Evolutionary conservation across 1,139 yeast genomes (phyloP).

Genomic region (Geotrichum aggregatum): DNA sequence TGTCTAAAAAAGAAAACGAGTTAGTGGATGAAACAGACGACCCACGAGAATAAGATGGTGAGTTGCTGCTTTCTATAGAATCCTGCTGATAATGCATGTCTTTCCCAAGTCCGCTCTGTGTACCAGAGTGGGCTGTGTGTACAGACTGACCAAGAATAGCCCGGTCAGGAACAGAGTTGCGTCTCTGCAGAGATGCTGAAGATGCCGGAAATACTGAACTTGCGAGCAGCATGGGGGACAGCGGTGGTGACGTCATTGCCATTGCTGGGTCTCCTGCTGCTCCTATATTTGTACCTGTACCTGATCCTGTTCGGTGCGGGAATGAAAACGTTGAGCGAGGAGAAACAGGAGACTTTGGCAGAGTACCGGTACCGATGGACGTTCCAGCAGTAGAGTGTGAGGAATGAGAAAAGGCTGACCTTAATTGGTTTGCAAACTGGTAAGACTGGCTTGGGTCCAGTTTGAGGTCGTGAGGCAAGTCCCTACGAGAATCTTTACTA

Average conservation of each 20-base stretch:
- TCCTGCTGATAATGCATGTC: too few species aligned
- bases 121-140: background rate
- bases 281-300: too few species aligned
- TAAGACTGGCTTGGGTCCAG: conserved; percentile 6
- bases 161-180: background rate
- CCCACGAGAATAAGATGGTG: background rate
- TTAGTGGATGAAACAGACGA: background rate
- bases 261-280: background rate
- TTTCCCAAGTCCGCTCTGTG: too few species aligned
- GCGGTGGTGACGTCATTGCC: background rate
- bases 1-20: background rate
- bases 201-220: background rate
- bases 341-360: too few species aligned
- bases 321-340: too few species aligned
- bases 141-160: background rate
- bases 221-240: background rate
- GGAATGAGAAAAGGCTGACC: conserved; percentile 1
- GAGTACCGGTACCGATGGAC: too few species aligned
- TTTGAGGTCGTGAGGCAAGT: background rate
- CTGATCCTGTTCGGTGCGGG: too few species aligned
- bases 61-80: too few species aligned
- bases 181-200: background rate
- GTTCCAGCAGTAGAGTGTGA: background rate
- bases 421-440: background rate
- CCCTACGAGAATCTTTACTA: too few species aligned